phyloP scores from a whole-genome alignment of 1,284 basidiomycete species.

The Boletellus dicymbophilus region DNA sequence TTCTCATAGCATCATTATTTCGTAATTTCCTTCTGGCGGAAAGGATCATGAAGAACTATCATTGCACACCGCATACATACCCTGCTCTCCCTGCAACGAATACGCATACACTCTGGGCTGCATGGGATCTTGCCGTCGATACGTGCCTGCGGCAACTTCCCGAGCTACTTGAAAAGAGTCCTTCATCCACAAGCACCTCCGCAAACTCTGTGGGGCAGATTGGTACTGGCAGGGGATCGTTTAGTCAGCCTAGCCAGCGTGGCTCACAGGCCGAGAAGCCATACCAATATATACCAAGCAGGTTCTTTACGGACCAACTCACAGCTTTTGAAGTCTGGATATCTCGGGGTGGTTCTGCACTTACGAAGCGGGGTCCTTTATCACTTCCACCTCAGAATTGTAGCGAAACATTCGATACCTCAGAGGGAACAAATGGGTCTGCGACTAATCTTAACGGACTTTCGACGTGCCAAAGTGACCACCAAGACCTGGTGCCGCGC shows the following conservation, averaged over 20 bases:
- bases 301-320: slow-evolving; percentile 96
- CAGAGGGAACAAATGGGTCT: slow-evolving; percentile 20
- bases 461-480: slow-evolving; percentile 27
- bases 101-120: slow-evolving; percentile 94
- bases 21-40: slow-evolving; percentile 97
- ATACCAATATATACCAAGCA: slow-evolving; percentile 82
- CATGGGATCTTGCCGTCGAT: slow-evolving; percentile 98
- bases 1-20: slow-evolving; percentile 95
- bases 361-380: slow-evolving; percentile 75
- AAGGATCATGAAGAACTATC: slow-evolving; percentile 97
- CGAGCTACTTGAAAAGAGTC: slow-evolving; percentile 74
- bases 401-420: slow-evolving; percentile 33
- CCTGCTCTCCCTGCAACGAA: slow-evolving; percentile 93
- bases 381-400: slow-evolving; percentile 55
- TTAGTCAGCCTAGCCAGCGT: slow-evolving; percentile 36
- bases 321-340: slow-evolving; percentile 99
- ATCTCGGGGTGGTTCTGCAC: slow-evolving; percentile 82
- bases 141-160: slow-evolving; percentile 94
- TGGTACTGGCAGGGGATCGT: slow-evolving; percentile 38
- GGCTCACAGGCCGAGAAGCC: slow-evolving; percentile 46
- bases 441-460: slow-evolving; percentile 6
- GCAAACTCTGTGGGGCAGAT: slow-evolving; percentile 27
- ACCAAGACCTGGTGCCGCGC: slow-evolving; percentile 75
- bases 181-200: slow-evolving; percentile 39
- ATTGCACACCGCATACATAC: slow-evolving; percentile 95